Conservation (phyloP, 2,329 filamentous ascomycete genomes). For the Simplicillium sp. region DNA sequence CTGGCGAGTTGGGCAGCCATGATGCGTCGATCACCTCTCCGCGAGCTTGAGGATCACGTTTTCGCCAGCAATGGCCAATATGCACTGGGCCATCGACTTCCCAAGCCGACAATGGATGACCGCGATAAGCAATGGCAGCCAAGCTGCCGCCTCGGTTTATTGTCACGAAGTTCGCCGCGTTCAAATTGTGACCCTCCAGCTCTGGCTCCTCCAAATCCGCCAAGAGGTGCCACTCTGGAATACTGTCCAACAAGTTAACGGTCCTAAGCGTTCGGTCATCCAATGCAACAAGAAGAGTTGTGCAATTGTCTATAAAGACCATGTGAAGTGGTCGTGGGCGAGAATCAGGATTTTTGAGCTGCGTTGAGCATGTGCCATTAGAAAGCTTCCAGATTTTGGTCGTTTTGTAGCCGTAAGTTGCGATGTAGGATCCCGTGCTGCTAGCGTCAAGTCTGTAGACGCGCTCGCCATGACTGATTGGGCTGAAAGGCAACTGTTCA, state of each 20-base stretch:
- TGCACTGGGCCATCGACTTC: conserved; percentile 14
- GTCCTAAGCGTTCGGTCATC: conserved; percentile 13
- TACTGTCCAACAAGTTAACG: conserved; percentile 8
- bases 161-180: conserved; percentile 15
- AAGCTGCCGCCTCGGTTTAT: conserved; percentile 16
- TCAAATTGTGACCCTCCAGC: conserved; percentile 14
- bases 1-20: conserved; percentile 17
- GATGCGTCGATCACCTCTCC: conserved; percentile 14
- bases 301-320: conserved; percentile 10
- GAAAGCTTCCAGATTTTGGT: conserved; percentile 16
- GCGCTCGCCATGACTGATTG: conserved; percentile 11
- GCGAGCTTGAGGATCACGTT: conserved; percentile 4
- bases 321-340: conserved; percentile 15
- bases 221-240: conserved; percentile 10
- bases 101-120: conserved; percentile 19
- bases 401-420: conserved; percentile 17
- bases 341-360: conserved; percentile 12
- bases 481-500: conserved; percentile 9
- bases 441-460: conserved; percentile 13
- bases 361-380: conserved; percentile 13
- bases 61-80: conserved; percentile 18
- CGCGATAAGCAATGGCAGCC: conserved; percentile 18
- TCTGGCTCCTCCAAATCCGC: conserved; percentile 13
- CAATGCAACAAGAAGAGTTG: conserved; percentile 12
- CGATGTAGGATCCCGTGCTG: conserved; percentile 11